These are phyloP conservation scores for Myxozyma neotropica DNA, from an alignment of 805 yeast genomes.

Conservation along the genomic window DNA sequence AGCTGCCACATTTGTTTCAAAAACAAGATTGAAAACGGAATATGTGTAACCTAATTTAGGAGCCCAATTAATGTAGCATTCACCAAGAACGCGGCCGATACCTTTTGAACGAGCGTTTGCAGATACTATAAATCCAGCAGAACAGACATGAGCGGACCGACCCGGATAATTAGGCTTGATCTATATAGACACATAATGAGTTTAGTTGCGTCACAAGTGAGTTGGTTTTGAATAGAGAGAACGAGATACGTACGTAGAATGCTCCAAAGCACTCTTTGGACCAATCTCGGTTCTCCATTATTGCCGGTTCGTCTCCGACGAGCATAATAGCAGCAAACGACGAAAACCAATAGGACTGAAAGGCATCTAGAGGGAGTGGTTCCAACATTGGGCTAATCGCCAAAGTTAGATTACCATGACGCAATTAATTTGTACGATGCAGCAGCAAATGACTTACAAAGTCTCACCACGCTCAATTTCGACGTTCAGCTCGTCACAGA, in stretches of 20 bases:
- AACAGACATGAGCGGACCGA: conserved; percentile 87
- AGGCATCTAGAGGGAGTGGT: conserved; percentile 71
- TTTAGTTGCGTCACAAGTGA: no score
- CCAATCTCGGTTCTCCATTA: conserved; percentile 69
- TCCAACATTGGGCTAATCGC: conserved; percentile 67
- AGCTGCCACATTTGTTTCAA: conserved; percentile 84
- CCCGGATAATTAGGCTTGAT: conserved; percentile 92
- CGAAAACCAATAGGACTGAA: conserved; percentile 85
- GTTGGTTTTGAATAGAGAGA: no score
- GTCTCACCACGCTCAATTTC: conserved; percentile 89
- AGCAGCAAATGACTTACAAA: conserved; percentile 45
- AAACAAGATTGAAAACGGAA: conserved; percentile 79
- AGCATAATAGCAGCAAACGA: conserved; percentile 76
- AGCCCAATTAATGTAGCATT: conserved; percentile 88
- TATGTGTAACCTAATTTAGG: conserved; percentile 85
- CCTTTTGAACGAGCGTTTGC: conserved; percentile 93
- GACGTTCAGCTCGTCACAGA: conserved; percentile 90
- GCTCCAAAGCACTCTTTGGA: conserved; percentile 90
- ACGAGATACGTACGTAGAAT: conserved; percentile 53
- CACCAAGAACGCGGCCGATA: conserved; percentile 81
- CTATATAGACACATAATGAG: not conserved
- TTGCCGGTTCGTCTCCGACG: conserved; percentile 69
- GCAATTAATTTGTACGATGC: no score
- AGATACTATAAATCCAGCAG: conserved; percentile 84
- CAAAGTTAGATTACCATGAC: no score